phyloP scores from a whole-genome alignment of 2,329 filamentous ascomycete genomes.

The Cercospora sp. region DNA sequence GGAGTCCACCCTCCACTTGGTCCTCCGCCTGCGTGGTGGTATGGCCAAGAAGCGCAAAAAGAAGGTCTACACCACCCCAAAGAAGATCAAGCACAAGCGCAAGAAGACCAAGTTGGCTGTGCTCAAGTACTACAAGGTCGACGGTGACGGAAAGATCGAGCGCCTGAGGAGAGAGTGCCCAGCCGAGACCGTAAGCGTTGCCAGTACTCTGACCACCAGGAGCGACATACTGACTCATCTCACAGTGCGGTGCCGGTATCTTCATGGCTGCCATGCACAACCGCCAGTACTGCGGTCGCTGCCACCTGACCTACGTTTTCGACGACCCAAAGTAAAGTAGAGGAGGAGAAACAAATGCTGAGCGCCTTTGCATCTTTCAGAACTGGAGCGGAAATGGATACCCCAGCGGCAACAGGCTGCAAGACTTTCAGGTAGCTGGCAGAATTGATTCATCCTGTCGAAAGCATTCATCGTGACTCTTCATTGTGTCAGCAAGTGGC shows the following conservation, averaged over 20 bases:
- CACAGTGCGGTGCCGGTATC: conserved; percentile 96
- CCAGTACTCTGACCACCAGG: not conserved
- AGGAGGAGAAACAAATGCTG: conserved; percentile 7
- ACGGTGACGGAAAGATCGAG: conserved; percentile 99
- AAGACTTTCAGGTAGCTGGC: conserved; percentile 11
- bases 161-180: conserved; percentile 98
- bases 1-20: conserved; percentile 97
- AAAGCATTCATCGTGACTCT: conserved; percentile 10
- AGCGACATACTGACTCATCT: conserved; percentile 14
- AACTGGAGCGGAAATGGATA: not conserved
- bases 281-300: conserved; percentile 89
- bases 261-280: conserved; percentile 99
- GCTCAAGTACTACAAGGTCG: conserved; percentile 99
- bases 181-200: conserved; percentile 71
- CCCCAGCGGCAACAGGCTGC: conserved; percentile 3
- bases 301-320: conserved; percentile 71
- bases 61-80: conserved; percentile 99
- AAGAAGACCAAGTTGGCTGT: conserved; percentile 99
- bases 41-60: conserved; percentile 99
- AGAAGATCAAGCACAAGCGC: conserved; percentile 99
- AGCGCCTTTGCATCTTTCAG: not conserved
- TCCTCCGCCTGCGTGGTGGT: conserved; percentile 96
- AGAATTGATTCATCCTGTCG: conserved; percentile 5
- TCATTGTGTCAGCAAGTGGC: not conserved
- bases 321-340: conserved; percentile 53